Base-by-base conservation (phyloP, 768 basidiomycete species). In the Daedalea quercina region DNA sequence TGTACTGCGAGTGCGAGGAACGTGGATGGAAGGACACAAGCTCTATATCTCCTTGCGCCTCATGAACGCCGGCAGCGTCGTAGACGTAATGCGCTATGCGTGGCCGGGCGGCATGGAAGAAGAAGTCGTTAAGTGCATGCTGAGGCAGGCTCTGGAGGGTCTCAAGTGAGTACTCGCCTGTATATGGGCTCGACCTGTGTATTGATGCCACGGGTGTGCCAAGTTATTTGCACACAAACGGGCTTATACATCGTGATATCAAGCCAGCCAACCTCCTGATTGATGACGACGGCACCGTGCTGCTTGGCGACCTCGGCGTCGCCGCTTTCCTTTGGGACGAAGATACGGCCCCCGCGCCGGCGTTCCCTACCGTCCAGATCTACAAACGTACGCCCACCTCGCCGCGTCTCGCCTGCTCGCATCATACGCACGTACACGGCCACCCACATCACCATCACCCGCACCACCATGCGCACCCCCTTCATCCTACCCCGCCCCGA, bases 221-320 rank as follows among this genome's bases (percentile, higher is more conserved):
- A 58, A 90, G 87, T 59, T 92, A 93, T 59, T 77, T 93, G n/a
- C 91, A 94, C 62, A 76, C 80, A 51, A 94, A 93, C 56, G 90
- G 88, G 0, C 88, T 91, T 65, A 87, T 92, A n/a, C 90, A 97
- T 65, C 82, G 94, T 24, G 94, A 97, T 63, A 68, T 97, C 61
- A 97, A 97, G 69, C 91, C 92, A 3, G 94, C 91, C 12, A 97
- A 97, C 64, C 76, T 97, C 9, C 84, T 97, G 46, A 81, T 95
- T 50, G 92, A 94, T 59, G 87, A 94, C 55, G 86, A 90, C 57
- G 90, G 90, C 47, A 93, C 89, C 0, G 90, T 96, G 28, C 78
- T 97, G 2, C 71, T 96, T 12, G 94, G 92, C 31, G 94, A 97
- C 68, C 78, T 97, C 31, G 94, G 94, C 3, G 94, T 95, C 23